A percentile compares a stretch with the other conserved stretches of the same genome.
Evolutionary conservation across 768 basidiomycete species (phyloP).

Genomic region (Cystofilobasidium ferigula): DNA sequence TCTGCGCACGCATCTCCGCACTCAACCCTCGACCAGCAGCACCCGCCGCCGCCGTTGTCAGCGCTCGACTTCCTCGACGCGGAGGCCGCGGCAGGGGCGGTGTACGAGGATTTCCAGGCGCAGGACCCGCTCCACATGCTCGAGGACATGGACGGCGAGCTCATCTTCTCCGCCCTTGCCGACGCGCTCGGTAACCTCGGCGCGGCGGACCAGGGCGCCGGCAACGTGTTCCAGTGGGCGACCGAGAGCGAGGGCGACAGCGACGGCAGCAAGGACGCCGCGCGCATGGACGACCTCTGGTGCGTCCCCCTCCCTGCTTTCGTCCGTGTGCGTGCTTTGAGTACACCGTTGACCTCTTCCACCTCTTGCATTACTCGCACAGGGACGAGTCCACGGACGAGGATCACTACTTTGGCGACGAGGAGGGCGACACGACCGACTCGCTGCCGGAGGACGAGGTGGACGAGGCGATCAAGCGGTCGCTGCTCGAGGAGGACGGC

Average conservation of each 20-base stretch:
- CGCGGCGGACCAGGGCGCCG: not conserved
- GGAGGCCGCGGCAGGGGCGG: not conserved
- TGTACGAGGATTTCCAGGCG: slow-evolving; percentile 1
- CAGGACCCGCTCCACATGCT: slow-evolving; percentile 15
- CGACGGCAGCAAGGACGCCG: slow-evolving; percentile 21
- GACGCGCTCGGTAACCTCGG: slow-evolving; percentile 8
- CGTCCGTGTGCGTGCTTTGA: not conserved
- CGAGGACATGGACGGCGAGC: slow-evolving; percentile 25
- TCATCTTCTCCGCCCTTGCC: slow-evolving; percentile 13
- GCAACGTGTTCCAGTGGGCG: slow-evolving; percentile 19
- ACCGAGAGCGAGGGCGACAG: slow-evolving; percentile 26
- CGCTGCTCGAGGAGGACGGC: not conserved
- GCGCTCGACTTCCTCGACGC: slow-evolving; percentile 3
- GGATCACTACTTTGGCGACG: slow-evolving; percentile 22
- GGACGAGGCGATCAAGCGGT: slow-evolving; percentile 7
- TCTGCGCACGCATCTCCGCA: not conserved
- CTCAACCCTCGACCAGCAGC: not conserved
- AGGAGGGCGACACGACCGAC: slow-evolving; percentile 26
- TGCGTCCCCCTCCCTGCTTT: not conserved
- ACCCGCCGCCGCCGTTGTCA: too few species aligned
- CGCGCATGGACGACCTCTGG: slow-evolving; percentile 24
- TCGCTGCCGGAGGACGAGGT: slow-evolving; percentile 25
- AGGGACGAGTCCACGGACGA: slow-evolving; percentile 14
- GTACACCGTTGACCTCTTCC: not conserved
- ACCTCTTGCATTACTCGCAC: not conserved